phyloP scores from a whole-genome alignment of 139 green algal species.

The Bryopsis sp. region DNA sequence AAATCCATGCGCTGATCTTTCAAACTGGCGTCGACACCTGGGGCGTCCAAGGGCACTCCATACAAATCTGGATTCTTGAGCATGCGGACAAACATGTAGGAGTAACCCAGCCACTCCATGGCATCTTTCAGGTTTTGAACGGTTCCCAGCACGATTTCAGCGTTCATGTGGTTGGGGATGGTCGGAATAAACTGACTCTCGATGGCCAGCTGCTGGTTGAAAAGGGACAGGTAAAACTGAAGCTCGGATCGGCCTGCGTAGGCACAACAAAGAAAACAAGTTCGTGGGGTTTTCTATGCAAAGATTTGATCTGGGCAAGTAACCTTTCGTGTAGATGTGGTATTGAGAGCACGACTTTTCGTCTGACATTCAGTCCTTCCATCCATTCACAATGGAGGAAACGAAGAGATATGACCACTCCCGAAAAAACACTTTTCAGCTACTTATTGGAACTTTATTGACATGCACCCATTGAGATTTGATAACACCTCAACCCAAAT shows the following conservation, averaged over 20 bases:
- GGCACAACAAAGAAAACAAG: too few species aligned
- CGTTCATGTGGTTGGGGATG: slow-evolving; percentile 91
- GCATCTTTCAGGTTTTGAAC: slow-evolving; percentile 73
- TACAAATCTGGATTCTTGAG: slow-evolving; percentile 86
- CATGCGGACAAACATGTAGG: slow-evolving; percentile 97
- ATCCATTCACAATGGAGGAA: too few species aligned
- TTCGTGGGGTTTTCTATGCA: not conserved
- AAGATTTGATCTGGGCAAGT: too few species aligned
- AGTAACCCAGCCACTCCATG: slow-evolving; percentile 82
- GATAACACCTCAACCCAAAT: slow-evolving; percentile 1
- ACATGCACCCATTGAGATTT: too few species aligned
- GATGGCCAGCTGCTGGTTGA: slow-evolving; percentile 97
- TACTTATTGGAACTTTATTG: too few species aligned
- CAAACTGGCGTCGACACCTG: slow-evolving; percentile 70
- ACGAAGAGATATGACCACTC: too few species aligned
- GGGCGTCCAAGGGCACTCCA: slow-evolving; percentile 61
- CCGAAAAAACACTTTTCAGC: too few species aligned
- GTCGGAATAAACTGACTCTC: slow-evolving; percentile 85
- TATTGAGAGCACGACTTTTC: too few species aligned
- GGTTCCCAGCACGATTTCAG: slow-evolving; percentile 83
- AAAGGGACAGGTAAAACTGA: slow-evolving; percentile 96
- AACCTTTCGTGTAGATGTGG: not conserved
- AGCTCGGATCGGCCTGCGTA: slow-evolving; percentile 73
- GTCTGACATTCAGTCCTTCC: too few species aligned
- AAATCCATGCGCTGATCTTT: slow-evolving; percentile 81